These are phyloP conservation scores for Panicum hallii DNA, from an alignment of 202 grass and related monocot genomes.

Conservation along the genomic window DNA sequence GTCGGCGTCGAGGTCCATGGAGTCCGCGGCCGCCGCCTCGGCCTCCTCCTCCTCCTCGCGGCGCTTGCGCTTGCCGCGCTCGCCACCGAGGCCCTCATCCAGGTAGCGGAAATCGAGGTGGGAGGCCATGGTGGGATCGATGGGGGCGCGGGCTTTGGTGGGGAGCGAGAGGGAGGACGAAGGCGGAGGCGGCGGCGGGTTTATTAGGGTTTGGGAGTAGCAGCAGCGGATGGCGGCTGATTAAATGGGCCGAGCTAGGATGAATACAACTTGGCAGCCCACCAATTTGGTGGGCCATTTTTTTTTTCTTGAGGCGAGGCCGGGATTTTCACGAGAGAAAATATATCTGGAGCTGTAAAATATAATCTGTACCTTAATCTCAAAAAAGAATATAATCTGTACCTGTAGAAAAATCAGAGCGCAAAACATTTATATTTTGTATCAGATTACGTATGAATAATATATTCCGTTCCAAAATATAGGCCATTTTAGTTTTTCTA, in stretches of 20 bases:
- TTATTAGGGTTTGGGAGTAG: conserved; percentile 51
- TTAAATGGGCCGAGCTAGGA: conserved; percentile 14
- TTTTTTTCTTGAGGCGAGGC: not conserved
- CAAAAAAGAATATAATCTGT: not conserved
- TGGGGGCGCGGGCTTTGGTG: not conserved
- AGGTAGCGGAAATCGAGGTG: conserved; percentile 92
- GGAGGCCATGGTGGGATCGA: conserved; percentile 63
- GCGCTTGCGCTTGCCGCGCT: conserved; percentile 87
- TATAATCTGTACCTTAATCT: not conserved
- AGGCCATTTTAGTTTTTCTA: too few relatives aligned
- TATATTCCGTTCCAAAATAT: too few relatives aligned
- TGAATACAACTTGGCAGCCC: not conserved
- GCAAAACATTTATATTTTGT: not conserved
- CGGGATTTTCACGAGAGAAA: not conserved
- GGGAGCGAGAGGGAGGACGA: not conserved
- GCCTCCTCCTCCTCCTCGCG: conserved; percentile 33
- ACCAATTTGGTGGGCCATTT: not conserved
- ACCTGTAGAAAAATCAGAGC: not conserved
- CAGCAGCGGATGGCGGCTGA: not conserved
- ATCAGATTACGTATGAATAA: not conserved
- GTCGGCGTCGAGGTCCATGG: conserved; percentile 77
- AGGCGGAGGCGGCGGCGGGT: not conserved
- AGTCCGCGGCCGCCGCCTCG: conserved; percentile 40
- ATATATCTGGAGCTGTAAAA: not conserved
- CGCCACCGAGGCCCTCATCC: conserved; percentile 91